phyloP scores from a whole-genome alignment of 108 stramenopile genomes.

The Fragilaria radians region DNA sequence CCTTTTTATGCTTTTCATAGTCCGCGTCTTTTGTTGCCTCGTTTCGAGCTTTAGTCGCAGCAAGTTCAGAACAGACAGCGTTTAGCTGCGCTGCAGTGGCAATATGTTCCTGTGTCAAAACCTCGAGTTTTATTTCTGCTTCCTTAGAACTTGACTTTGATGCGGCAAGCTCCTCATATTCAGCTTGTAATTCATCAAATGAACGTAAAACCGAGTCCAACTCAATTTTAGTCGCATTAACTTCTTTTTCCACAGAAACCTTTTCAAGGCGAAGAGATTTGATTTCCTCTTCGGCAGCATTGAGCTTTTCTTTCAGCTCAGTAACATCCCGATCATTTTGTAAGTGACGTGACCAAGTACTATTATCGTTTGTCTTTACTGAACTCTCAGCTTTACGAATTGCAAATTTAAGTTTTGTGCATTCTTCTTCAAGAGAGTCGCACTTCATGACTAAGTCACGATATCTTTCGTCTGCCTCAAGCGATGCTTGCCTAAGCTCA shows the following conservation, averaged over 20 bases:
- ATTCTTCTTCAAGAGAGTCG: conserved; percentile 57
- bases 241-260: conserved; percentile 77
- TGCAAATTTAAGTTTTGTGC: conserved; percentile 43
- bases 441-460: conserved; percentile 58
- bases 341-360: conserved; percentile 52
- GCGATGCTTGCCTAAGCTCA: conserved; percentile 22
- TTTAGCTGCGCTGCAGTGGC: conserved; percentile 85
- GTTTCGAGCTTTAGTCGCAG: conserved; percentile 66
- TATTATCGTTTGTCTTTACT: conserved; percentile 25
- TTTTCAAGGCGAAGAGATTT: conserved; percentile 61
- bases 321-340: conserved; percentile 68
- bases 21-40: conserved; percentile 61
- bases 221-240: conserved; percentile 68
- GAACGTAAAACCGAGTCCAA: conserved; percentile 39
- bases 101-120: conserved; percentile 72
- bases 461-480: conserved; percentile 63
- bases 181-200: conserved; percentile 64
- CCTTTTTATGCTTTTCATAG: conserved; percentile 57
- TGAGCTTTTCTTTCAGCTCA: conserved; percentile 65
- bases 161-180: conserved; percentile 61
- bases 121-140: conserved; percentile 80
- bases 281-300: conserved; percentile 66
- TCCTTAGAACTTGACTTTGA: conserved; percentile 72
- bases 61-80: conserved; percentile 77
- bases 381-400: conserved; percentile 52